These are phyloP conservation scores for Dalechampia spathulata DNA, from an alignment of 441 rosid genomes.

Conservation along the genomic window DNA sequence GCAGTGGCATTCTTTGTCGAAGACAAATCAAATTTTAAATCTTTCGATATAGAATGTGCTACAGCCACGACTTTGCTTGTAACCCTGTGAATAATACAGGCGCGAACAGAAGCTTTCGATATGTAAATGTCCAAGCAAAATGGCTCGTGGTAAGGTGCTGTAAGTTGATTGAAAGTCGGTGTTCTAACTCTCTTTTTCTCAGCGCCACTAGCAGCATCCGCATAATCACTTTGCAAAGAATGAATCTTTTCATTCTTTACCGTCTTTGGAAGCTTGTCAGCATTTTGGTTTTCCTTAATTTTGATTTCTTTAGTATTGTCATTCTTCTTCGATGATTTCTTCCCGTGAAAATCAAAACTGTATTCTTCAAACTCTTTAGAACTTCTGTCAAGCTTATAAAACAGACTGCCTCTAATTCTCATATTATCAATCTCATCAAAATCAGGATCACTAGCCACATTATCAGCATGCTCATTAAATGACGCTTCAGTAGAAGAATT, in stretches of 20 bases:
- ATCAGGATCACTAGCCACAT: constrained; percentile 28
- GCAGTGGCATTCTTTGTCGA: constrained; percentile 63
- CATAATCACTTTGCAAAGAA: constrained; percentile 7
- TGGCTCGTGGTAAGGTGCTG: constrained; percentile 78
- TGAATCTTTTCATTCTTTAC: constrained; percentile 16
- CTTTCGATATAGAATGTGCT: constrained; percentile 81
- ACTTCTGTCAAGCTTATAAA: constrained; percentile 62
- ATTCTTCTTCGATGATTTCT: constrained; percentile 33
- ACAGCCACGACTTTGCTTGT: constrained; percentile 82
- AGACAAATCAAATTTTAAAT: constrained; percentile 67
- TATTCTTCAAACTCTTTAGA: constrained; percentile 83
- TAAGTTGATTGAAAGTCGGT: constrained; percentile 83
- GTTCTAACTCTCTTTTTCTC: constrained; percentile 51
- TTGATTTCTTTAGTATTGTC: constrained; percentile 20
- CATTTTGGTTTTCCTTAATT: constrained; percentile 17
- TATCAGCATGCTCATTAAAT: constrained; percentile 14
- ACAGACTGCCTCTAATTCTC: constrained; percentile 70
- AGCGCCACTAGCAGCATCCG: constrained; percentile 14
- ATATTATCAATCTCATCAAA: constrained; percentile 67
- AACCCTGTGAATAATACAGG: constrained; percentile 73
- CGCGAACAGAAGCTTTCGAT: constrained; percentile 81
- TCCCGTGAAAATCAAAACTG: constrained; percentile 64
- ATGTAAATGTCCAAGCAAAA: constrained; percentile 77
- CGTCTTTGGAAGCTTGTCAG: constrained; percentile 14
- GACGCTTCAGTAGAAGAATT: constrained; percentile 1